Base-by-base conservation (phyloP, 2,329 filamentous ascomycete genomes). In the Cladophialophora immunda region DNA sequence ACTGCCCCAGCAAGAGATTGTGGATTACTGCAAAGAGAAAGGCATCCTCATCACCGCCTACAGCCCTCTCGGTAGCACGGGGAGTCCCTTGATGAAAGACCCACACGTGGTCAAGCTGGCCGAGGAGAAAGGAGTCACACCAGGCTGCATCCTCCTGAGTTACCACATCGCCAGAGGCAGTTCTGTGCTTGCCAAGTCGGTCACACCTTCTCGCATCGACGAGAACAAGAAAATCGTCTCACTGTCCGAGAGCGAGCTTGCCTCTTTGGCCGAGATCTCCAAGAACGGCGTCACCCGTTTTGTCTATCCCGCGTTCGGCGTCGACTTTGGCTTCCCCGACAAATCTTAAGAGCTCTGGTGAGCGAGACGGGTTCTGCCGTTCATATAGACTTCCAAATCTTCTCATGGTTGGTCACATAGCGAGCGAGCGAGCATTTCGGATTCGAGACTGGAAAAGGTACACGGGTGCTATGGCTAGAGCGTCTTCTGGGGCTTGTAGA, bases 41-140 rank as follows among this genome's bases (percentile, higher is more conserved):
- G 81, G 81, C 25, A 86, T 86, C 69, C 83, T 85, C 73, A 72
- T 86, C 65, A 85, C 82, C 4, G 83, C 85, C 62, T 87, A 86
- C 74, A 85, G 81, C 41, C 83, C 85, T 0, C 82, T 86, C 17
- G 85, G 85, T 13, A 86, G 86, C 73, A 82, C 79, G 8, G 80
- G 80, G 3, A 79, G 78, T 62, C 80, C 80, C 34, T 68, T 82
- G 32, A 78, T 82, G 72, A 77, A 76, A 9, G 78, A 78, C 0
- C 78, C 78, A 64, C 76, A 78, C 4, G 77, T 82, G 30, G 76
- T 80, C 19, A 76, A 78, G 54, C 77, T 82, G 41, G 79, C 80
- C 4, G 72, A 79, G 67, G 77, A 78, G 72, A 78, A 76, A 61
- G 76, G 76, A 1, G 78, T 80, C 45, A 74, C 74, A 7, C 77